Evolutionary conservation across 2,329 filamentous ascomycete genomes (phyloP).

Genomic region (Curvularia hawaiiensis): DNA sequence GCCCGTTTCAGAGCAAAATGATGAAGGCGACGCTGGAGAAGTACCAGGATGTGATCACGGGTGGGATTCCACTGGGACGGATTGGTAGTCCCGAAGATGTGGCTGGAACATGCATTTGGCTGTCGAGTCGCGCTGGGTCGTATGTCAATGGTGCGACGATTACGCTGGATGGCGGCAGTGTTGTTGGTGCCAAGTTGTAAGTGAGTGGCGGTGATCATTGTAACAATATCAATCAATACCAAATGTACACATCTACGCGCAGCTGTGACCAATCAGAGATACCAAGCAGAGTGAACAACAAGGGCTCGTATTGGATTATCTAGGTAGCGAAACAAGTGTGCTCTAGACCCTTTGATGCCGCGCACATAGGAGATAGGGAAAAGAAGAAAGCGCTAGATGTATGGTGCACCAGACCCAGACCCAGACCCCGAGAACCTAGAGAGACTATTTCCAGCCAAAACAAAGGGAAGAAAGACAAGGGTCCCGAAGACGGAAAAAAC

Average conservation of each 20-base stretch:
- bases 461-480: neutral
- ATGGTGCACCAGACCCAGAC: neutral
- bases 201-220: neutral
- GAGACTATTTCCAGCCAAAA: neutral
- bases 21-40: slow-evolving; percentile 72
- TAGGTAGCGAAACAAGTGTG: neutral
- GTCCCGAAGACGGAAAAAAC: neutral
- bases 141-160: slow-evolving; percentile 53
- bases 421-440: neutral
- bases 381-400: neutral
- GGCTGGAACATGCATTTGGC: slow-evolving; percentile 72
- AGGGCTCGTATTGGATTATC: neutral
- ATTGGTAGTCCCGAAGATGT: slow-evolving; percentile 73
- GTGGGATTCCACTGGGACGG: slow-evolving; percentile 67
- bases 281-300: neutral
- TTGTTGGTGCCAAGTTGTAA: slow-evolving; percentile 47
- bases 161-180: slow-evolving; percentile 48
- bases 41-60: slow-evolving; percentile 60
- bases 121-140: slow-evolving; percentile 68
- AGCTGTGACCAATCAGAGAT: neutral
- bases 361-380: neutral
- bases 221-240: neutral
- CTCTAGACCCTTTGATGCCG: neutral
- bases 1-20: slow-evolving; percentile 73
- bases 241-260: neutral